Evolutionary conservation across 164 flowering plant genomes (phyloP), one percentile per base, ranked within the genome.

Genomic region (Vitis rotundifolia): DNA sequence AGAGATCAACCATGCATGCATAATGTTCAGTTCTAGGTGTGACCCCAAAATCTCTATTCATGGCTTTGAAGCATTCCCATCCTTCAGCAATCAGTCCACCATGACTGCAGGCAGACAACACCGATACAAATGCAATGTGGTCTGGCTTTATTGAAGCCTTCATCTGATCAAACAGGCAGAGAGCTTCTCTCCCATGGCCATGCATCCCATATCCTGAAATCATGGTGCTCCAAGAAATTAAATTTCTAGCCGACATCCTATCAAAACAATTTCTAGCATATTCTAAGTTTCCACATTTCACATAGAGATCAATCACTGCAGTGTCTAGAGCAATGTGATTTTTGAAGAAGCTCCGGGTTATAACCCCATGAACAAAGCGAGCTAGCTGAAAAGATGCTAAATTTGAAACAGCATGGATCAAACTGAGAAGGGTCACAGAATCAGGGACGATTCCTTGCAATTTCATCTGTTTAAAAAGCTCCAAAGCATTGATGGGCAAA

Each of bases 51-150:
- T 75, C 75, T 28, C 55, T 75, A 19, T 5, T 26, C 86, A 82
- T 82, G 61, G 78, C 67, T 22, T 78, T 68, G 69, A 83, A 83
- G 58, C 79, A 83, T 52, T 48, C 65, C 74, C 70, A 66, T 1
- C 89, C 89, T 64, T 81, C 85, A 10, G 59, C 66, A 44, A 80
- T 68, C 28, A 71, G 75, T 28, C 89, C 89, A 49, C 71, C 69
- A 68, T 85, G 89, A 50, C 84, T 78, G 69, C 87, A 85, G 0
- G 86, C 85, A 48, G 89, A 78, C 37, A 85, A 81, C 3, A 82
- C 72, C 0, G 76, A 66, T 16, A 79, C 68, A 59, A 79, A 79
- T 65, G 74, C 56, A 14, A 76, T 67, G 14, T 70, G 68, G 73
- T 82, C 82, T 52, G 85, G 85, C 37, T 67, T 64, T 49, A 49